These are phyloP conservation scores for Dendrobium catenatum DNA, from an alignment of 106 monocot species.

Conservation along the genomic window DNA sequence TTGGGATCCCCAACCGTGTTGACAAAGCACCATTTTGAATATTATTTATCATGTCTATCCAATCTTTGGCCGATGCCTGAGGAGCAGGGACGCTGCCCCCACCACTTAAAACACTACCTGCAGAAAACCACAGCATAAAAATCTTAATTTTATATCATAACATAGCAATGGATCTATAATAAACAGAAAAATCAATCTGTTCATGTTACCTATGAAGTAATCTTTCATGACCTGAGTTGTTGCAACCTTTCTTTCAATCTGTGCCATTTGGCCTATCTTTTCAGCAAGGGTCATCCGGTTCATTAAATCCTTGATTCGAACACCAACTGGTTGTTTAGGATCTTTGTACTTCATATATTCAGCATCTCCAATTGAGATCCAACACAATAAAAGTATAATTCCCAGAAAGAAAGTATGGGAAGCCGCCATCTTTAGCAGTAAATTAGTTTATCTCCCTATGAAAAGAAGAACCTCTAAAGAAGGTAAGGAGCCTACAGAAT, in stretches of 20 bases:
- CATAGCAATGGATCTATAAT: not conserved
- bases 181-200: not conserved
- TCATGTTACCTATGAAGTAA: conserved; percentile 39
- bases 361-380: conserved; percentile 6
- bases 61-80: conserved; percentile 35
- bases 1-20: conserved; percentile 60
- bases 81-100: conserved; percentile 57
- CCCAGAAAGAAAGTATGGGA: not conserved
- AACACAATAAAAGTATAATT: conserved; percentile 18
- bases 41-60: conserved; percentile 47
- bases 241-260: conserved; percentile 37
- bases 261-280: conserved; percentile 57
- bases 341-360: conserved; percentile 38
- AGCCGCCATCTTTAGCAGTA: not conserved
- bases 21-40: conserved; percentile 46
- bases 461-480: not conserved
- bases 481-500: too few species aligned
- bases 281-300: conserved; percentile 40
- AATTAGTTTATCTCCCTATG: not conserved
- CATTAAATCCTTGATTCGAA: conserved; percentile 34
- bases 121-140: conserved; percentile 1
- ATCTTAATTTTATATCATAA: not conserved
- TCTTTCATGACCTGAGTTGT: conserved; percentile 26
- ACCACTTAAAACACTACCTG: conserved; percentile 66
- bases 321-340: conserved; percentile 30